Base-by-base conservation (phyloP, 495 filamentous ascomycete genomes). In the Emericellopsis terricola region DNA sequence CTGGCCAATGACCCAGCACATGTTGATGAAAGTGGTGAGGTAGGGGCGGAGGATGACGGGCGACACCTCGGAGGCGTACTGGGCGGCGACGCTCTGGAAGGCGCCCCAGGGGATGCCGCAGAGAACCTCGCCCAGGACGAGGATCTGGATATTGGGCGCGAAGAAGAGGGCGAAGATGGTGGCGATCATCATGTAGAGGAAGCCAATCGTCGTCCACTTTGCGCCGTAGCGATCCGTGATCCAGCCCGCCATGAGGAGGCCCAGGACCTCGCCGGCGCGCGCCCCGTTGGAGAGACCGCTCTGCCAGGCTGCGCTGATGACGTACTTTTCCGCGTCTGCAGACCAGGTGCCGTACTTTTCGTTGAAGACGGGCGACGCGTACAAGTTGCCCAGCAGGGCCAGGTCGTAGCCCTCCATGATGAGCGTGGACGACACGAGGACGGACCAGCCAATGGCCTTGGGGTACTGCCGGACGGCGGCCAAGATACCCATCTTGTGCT, bases 1-100 rank as follows among this genome's bases (percentile, higher is more conserved):
- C 42, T 78, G 71, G 23, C 76, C 76, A 15, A 81, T 57, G 5
- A 72, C 73, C 75, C 75, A 81, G 49, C 75, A 78, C 45, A 78
- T 65, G 46, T 79, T 80, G 47, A 79, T 71, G 37, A 73, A 78
- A 15, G 72, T 76, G 3, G 72, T 78, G 20, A 80, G 50, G 41
- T 76, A 76, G 1, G 66, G 59, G n/a, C 76, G 67, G 21, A 80
- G 58, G 2, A 63, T 59, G 28, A 76, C 63, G 8, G 76, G 76
- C 23, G 60, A 65, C 15, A 78, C 71, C 49, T 82, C 77, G 19
- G 72, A 73, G 13, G 76, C 77, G 37, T 81, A 82, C 8, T 73
- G 71, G 38, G 72, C 65, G 29, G 74, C 72, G 26, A 78, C 53
- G 3, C 73, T 80, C 28, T 56, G 56, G 40, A 64, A 68, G 14